Conservation (phyloP, 805 yeast species). For the Saturnispora silvae region DNA sequence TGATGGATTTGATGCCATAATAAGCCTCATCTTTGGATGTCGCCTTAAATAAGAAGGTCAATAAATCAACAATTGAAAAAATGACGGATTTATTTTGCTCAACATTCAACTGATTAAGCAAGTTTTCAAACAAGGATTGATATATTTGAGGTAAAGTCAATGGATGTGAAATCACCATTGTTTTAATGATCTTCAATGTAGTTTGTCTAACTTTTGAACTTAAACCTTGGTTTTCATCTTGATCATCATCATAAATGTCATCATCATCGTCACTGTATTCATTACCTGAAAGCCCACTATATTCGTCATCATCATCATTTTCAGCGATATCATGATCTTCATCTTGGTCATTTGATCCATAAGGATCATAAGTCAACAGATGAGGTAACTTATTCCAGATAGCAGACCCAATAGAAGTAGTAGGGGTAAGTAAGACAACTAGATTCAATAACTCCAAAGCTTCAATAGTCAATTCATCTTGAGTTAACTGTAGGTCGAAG, state of each 20-base stretch:
- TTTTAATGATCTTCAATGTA: constrained; percentile 33
- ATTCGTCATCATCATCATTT: constrained; percentile 20
- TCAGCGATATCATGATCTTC: constrained; percentile 25
- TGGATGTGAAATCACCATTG: constrained; percentile 31
- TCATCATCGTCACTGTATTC: constrained; percentile 29
- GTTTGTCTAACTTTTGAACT: constrained; percentile 39
- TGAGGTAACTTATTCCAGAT: constrained; percentile 9
- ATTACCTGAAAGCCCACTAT: constrained; percentile 27
- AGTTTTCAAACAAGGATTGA: constrained; percentile 20
- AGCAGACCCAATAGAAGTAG: not conserved
- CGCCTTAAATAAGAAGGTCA: constrained; percentile 30
- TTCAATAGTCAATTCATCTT: constrained; percentile 37
- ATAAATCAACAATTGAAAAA: constrained; percentile 35
- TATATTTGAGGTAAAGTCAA: constrained; percentile 27
- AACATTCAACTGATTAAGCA: constrained; percentile 26
- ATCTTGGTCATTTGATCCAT: constrained; percentile 25
- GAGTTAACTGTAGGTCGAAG: constrained; percentile 24
- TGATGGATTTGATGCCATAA: constrained; percentile 19
- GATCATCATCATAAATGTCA: constrained; percentile 31
- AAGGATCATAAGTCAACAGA: constrained; percentile 39
- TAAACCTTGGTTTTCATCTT: constrained; percentile 23
- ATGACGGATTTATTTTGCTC: constrained; percentile 43
- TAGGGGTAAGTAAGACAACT: not conserved
- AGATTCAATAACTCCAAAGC: constrained; percentile 30
- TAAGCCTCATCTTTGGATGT: constrained; percentile 24